Evolutionary conservation across 495 filamentous ascomycete genomes (phyloP), one percentile per base, ranked within the genome.

Genomic region (Penicillium cataractarum): DNA sequence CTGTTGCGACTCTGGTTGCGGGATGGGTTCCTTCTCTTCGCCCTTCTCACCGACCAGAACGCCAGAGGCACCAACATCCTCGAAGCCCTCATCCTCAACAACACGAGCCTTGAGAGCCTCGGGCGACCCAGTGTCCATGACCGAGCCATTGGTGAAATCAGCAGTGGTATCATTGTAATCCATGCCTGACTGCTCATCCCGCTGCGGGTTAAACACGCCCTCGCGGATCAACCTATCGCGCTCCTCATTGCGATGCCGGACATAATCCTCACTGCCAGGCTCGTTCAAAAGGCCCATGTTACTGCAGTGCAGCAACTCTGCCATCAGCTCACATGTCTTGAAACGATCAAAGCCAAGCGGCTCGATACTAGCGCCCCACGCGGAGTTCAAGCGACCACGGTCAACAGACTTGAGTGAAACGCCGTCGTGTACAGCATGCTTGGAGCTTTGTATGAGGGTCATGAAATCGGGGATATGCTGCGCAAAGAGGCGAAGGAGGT

Each of bases 261-360:
- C 90, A 64, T 96, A 90, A 51, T 90, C 86, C 67, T 99, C 95
- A 32, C 92, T 93, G 24, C 96, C 96, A 17, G 87, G 80, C 74
- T 98, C 93, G 68, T 99, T 99, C 57, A 99, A 79, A 51, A 99
- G 81, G 8, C 89, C 92, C 95, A 99, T 99, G 69, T 99, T 99
- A 77, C 96, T 98, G 77, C 95, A 99, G 71, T 99, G 95, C 35
- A 99, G 77, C 48, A 99, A 80, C 69, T 99, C 95, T 2, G 95
- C 95, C 96, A 99, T 98, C 65, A 99, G 80, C 75, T 99, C 95
- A 71, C 96, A 99, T 0, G 95, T 97, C 81, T 99, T 99, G 82
- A 99, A 99, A 10, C 95, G 83, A 73, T 99, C 95, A 69, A 99
- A 99, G 2, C 95, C 96, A 19, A 99, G 80, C 8, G 96, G 94